Percentiles rank a stretch among this genome's conserved stretches.
These are phyloP conservation scores for Gossypium turneri DNA, from an alignment of 345 rosid genomes.

Conservation along the genomic window DNA sequence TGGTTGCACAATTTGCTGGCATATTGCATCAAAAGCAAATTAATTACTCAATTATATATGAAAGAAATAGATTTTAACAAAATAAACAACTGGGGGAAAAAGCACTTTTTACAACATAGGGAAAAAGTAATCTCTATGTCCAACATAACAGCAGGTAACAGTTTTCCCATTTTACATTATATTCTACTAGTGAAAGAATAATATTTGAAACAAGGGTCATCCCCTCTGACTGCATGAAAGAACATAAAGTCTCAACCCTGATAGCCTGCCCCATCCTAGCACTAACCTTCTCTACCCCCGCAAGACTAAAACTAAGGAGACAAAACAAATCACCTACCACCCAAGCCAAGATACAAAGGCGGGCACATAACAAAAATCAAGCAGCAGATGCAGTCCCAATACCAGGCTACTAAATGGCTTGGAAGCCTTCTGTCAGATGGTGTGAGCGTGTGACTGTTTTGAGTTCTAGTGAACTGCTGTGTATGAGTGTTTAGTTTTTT, in stretches of 20 bases:
- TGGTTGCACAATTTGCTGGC: conserved; percentile 93
- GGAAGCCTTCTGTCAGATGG: background rate
- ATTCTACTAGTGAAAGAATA: background rate
- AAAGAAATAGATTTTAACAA: background rate
- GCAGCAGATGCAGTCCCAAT: background rate
- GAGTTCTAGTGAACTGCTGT: no score
- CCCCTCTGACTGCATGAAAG: background rate
- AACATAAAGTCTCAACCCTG: background rate
- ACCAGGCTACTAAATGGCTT: background rate
- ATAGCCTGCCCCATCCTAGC: background rate
- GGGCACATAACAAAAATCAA: background rate
- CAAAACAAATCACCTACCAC: background rate
- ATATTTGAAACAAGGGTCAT: background rate
- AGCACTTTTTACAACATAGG: background rate
- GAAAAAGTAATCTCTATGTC: background rate
- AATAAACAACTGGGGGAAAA: background rate
- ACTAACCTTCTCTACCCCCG: background rate
- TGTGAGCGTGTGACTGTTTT: no score
- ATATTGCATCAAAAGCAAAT: conserved; percentile 25
- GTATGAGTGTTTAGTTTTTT: no score
- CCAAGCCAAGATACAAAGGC: background rate
- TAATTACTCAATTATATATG: conserved; percentile 9
- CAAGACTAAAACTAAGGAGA: background rate
- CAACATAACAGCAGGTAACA: background rate
- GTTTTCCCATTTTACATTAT: background rate